phyloP scores from a whole-genome alignment of 2,329 filamentous ascomycete genomes.

The Fusarium sp. region DNA sequence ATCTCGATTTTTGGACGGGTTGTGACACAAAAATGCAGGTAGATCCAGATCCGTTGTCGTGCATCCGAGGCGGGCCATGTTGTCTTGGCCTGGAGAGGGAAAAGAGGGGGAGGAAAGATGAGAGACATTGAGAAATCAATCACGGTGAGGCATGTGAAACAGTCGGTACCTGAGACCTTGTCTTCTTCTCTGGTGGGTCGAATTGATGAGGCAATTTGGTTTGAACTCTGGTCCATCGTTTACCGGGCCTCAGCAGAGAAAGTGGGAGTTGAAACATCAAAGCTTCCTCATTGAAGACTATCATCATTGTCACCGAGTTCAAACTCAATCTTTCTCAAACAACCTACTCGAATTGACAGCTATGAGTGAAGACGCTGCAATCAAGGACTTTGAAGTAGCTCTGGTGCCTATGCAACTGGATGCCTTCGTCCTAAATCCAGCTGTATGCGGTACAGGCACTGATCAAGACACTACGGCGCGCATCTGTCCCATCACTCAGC shows the following conservation, averaged over 20 bases:
- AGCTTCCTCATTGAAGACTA: too few relatives aligned
- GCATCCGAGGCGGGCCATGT: background rate
- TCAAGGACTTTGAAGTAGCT: background rate
- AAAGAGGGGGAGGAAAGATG: background rate
- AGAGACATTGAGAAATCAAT: background rate
- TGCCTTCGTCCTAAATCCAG: constrained; percentile 43
- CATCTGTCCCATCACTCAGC: constrained; percentile 54
- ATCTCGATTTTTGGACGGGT: background rate
- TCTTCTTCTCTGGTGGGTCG: rapidly evolving
- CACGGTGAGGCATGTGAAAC: background rate
- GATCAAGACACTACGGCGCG: constrained; percentile 28
- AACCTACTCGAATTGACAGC: rapidly evolving
- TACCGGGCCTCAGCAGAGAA: background rate
- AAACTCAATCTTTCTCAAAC: background rate
- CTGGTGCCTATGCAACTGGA: constrained; percentile 46
- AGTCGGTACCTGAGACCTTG: rapidly evolving
- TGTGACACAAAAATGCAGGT: background rate
- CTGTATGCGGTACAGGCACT: constrained; percentile 37
- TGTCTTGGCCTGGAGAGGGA: background rate
- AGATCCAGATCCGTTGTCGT: background rate
- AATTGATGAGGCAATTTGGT: background rate
- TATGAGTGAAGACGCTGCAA: background rate
- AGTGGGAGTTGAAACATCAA: background rate
- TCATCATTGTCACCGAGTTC: rapidly evolving
- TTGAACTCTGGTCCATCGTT: background rate